Evolutionary conservation across 2,329 filamentous ascomycete genomes (phyloP).

Genomic region (Ceratocystis cacaofunesta): DNA sequence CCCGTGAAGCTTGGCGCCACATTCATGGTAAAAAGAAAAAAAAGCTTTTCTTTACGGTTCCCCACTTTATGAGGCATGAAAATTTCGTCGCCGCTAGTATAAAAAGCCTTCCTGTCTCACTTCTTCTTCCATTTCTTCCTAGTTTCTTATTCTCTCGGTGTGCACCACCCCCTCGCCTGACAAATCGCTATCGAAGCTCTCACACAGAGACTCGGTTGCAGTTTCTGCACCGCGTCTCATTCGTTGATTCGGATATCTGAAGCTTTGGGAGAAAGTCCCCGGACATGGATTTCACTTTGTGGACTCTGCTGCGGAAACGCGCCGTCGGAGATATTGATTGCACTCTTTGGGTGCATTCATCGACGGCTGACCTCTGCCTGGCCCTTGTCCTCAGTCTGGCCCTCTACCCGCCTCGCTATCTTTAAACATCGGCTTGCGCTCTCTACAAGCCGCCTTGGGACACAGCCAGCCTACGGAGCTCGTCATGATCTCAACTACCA

Average conservation of each 20-base stretch:
- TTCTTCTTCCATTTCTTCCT: slow-evolving; percentile 16
- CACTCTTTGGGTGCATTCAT: slow-evolving; percentile 18
- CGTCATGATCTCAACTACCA: neutral
- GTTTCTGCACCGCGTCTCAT: slow-evolving; percentile 19
- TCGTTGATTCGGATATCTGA: slow-evolving; percentile 20
- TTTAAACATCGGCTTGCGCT: slow-evolving; percentile 19
- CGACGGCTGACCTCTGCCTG: slow-evolving; percentile 29
- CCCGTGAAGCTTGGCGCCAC: neutral
- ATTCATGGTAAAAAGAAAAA: neutral
- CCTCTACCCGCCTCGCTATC: neutral
- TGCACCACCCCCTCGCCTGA: slow-evolving; percentile 77
- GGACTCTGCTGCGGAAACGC: slow-evolving; percentile 69
- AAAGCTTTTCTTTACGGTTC: neutral
- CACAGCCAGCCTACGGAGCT: neutral
- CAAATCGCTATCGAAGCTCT: slow-evolving; percentile 99
- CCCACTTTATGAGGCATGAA: neutral
- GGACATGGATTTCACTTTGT: slow-evolving; percentile 47
- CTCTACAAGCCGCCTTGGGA: slow-evolving; percentile 9
- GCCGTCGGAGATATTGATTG: slow-evolving; percentile 81
- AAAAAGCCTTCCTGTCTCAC: neutral
- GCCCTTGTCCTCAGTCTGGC: slow-evolving; percentile 6
- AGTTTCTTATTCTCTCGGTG: slow-evolving; percentile 25
- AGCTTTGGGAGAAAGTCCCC: slow-evolving; percentile 99
- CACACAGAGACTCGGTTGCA: slow-evolving; percentile 51
- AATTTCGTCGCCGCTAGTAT: slow-evolving; percentile 6